These are phyloP conservation scores for Suhomyces wounanorum DNA, from an alignment of 1,139 yeast species.

Conservation along the genomic window DNA sequence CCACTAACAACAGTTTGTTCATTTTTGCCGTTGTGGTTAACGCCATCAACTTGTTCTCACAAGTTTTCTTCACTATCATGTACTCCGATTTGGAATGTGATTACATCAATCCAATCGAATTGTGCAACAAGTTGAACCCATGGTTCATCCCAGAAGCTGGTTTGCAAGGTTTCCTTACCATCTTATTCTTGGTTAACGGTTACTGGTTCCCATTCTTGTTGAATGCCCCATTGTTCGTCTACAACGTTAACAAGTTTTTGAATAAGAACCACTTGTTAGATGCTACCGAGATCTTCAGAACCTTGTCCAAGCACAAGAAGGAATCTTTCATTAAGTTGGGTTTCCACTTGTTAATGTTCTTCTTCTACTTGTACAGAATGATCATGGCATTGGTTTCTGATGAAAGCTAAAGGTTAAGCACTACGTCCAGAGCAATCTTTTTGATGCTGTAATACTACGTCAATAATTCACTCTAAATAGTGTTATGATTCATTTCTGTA, in stretches of 20 bases:
- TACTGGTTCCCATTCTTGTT: conserved; percentile 90
- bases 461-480: not conserved
- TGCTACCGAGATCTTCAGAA: conserved; percentile 97
- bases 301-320: conserved; percentile 88
- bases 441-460: not conserved
- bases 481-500: conserved; percentile 1
- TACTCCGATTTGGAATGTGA: conserved; percentile 94
- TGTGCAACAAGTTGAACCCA: conserved; percentile 89
- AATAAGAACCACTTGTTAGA: conserved; percentile 86
- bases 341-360: conserved; percentile 87
- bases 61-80: conserved; percentile 90
- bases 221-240: conserved; percentile 84
- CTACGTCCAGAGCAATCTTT: not conserved
- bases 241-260: conserved; percentile 70
- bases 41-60: conserved; percentile 84
- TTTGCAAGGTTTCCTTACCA: conserved; percentile 72
- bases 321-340: conserved; percentile 90
- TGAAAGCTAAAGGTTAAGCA: conserved; percentile 28
- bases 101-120: conserved; percentile 94
- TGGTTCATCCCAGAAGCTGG: conserved; percentile 91
- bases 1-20: conserved; percentile 53
- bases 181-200: conserved; percentile 79
- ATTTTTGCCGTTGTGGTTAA: conserved; percentile 83
- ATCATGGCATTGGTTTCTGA: conserved; percentile 89
- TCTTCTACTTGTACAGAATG: conserved; percentile 95